Conservation (phyloP, 2,329 filamentous ascomycete species). For the Neonectria coccinea region DNA sequence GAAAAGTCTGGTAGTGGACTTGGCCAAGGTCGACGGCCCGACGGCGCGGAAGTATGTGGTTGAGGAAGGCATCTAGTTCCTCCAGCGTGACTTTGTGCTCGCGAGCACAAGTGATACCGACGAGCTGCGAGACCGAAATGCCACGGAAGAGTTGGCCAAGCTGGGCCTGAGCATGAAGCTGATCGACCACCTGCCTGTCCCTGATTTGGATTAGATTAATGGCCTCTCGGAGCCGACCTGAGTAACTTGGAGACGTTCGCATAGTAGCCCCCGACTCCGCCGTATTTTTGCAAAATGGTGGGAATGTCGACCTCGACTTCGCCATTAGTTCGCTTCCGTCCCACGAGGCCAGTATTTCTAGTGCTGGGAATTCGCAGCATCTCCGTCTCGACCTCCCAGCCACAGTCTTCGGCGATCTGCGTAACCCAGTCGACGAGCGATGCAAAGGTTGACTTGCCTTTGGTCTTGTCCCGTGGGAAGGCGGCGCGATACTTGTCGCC, state of each 20-base stretch:
- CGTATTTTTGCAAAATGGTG: constrained; percentile 62
- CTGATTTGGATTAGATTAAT: constrained; percentile 29
- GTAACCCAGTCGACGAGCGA: constrained; percentile 84
- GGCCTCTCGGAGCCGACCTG: constrained; percentile 51
- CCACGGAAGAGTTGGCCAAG: constrained; percentile 14
- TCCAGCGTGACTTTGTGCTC: constrained; percentile 17
- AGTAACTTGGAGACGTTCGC: constrained; percentile 73
- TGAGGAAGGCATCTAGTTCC: neutral
- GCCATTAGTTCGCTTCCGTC: constrained; percentile 60
- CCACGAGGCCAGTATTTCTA: constrained; percentile 84
- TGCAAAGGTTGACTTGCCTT: constrained; percentile 78
- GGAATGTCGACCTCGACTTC: constrained; percentile 54
- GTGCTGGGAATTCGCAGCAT: constrained; percentile 93
- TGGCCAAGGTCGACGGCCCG: constrained; percentile 39
- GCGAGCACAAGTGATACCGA: constrained; percentile 6
- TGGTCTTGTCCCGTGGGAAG: constrained; percentile 62
- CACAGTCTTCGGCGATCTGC: constrained; percentile 76
- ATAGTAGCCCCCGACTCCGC: constrained; percentile 67
- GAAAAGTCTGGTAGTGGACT: constrained; percentile 77
- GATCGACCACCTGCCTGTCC: constrained; percentile 2
- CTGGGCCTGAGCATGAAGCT: constrained; percentile 10
- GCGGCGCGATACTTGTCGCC: constrained; percentile 80
- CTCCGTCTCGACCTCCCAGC: constrained; percentile 83
- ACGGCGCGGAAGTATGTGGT: constrained; percentile 12
- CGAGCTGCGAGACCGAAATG: constrained; percentile 12